phyloP scores from a whole-genome alignment of 1,284 basidiomycete genomes.

The Puccinia horiana region DNA sequence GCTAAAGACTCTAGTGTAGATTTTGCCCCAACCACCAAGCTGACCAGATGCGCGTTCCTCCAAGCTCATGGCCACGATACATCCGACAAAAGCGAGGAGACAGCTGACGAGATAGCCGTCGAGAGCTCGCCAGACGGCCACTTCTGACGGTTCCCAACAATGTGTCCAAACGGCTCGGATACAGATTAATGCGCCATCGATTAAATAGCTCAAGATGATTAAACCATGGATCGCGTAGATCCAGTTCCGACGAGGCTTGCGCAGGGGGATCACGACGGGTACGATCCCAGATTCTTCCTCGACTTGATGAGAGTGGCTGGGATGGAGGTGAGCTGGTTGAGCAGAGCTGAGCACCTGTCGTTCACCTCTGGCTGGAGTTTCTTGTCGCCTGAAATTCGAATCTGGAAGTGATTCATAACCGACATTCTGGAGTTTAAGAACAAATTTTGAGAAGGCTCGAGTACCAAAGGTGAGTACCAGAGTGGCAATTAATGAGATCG shows the following conservation, averaged over 20 bases:
- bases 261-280: conserved; percentile 70
- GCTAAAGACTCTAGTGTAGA: conserved; percentile 35
- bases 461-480: conserved; percentile 36
- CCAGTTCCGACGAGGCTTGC: conserved; percentile 69
- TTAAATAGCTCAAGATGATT: conserved; percentile 55
- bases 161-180: conserved; percentile 68
- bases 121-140: conserved; percentile 28
- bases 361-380: background rate
- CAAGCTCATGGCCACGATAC: conserved; percentile 37
- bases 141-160: conserved; percentile 63
- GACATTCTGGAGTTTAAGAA: conserved; percentile 44
- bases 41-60: conserved; percentile 38
- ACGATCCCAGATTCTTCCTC: conserved; percentile 63
- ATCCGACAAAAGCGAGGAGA: conserved; percentile 33
- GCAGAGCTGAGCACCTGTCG: background rate
- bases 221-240: conserved; percentile 72
- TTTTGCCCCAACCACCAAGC: conserved; percentile 40
- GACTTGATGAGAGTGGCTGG: background rate
- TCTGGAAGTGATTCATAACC: conserved; percentile 42
- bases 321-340: background rate
- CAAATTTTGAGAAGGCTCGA: conserved; percentile 32
- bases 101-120: conserved; percentile 30
- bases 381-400: conserved; percentile 21
- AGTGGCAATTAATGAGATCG: conserved; percentile 27
- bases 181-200: conserved; percentile 64